Conservation (phyloP, 1,284 basidiomycete genomes). For the Microbotryum silenes-acaulis region DNA sequence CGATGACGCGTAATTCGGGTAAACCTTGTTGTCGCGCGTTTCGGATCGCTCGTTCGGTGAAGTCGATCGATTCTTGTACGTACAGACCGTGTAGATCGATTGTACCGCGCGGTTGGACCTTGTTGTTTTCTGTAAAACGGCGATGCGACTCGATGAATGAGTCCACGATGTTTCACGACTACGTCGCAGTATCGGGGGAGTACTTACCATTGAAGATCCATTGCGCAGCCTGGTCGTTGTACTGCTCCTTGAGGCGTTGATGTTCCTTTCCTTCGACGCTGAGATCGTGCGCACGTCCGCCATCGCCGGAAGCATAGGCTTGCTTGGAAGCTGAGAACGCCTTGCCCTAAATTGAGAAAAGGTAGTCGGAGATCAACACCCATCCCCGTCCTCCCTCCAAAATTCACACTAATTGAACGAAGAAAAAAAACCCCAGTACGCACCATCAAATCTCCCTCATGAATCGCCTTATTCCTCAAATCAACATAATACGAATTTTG, state of each 20-base stretch:
- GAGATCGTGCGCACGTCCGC: slow-evolving; percentile 71
- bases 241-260: slow-evolving; percentile 65
- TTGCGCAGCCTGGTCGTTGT: slow-evolving; percentile 76
- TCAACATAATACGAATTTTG: slow-evolving; percentile 57
- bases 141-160: not conserved
- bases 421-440: not conserved
- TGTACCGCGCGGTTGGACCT: slow-evolving; percentile 61
- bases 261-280: slow-evolving; percentile 76
- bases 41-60: slow-evolving; percentile 41
- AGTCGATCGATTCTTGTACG: slow-evolving; percentile 62
- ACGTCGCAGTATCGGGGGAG: not conserved
- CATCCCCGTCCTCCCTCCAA: not conserved
- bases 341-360: slow-evolving; percentile 11
- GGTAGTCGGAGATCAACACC: no score
- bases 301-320: slow-evolving; percentile 63
- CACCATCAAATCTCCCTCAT: slow-evolving; percentile 61
- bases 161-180: not conserved
- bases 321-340: slow-evolving; percentile 47
- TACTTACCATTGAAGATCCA: slow-evolving; percentile 75
- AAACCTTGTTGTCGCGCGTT: slow-evolving; percentile 60
- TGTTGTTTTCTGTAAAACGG: slow-evolving; percentile 64
- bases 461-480: slow-evolving; percentile 63
- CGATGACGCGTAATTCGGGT: slow-evolving; percentile 70
- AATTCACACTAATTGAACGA: no score
- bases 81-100: slow-evolving; percentile 75